These are phyloP conservation scores for Coffea eugenioides DNA, from an alignment of 257 asterid genomes.

Conservation along the genomic window DNA sequence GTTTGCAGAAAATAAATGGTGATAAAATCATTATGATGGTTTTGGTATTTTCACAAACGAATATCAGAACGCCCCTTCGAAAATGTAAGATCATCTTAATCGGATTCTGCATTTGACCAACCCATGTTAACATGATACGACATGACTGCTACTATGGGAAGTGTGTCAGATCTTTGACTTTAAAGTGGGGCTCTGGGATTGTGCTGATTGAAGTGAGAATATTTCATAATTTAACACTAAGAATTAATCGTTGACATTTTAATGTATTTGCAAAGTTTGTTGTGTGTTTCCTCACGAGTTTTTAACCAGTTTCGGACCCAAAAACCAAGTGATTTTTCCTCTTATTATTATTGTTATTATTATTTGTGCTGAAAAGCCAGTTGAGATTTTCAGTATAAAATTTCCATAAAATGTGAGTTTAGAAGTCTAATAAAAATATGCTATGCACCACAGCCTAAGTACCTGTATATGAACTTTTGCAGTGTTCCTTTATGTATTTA, in stretches of 20 bases:
- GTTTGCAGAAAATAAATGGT: not conserved
- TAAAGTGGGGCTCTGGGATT: not conserved
- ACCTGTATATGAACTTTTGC: not conserved
- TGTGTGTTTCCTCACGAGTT: not conserved
- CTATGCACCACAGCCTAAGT: not conserved
- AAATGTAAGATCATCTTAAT: not conserved
- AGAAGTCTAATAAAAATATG: not conserved
- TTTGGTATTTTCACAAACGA: not conserved
- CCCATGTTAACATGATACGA: not conserved
- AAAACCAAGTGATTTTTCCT: not conserved
- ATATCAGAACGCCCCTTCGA: not conserved
- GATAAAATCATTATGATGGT: not conserved
- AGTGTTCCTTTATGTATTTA: not conserved
- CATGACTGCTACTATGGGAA: not conserved
- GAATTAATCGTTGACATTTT: not conserved
- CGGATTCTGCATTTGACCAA: not conserved
- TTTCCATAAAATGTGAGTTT: not conserved
- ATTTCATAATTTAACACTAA: not conserved
- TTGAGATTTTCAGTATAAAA: not conserved
- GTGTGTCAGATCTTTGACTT: not conserved
- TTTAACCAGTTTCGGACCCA: not conserved
- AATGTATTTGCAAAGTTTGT: not conserved
- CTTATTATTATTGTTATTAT: no score
- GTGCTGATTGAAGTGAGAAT: not conserved
- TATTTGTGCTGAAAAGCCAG: not conserved